Evolutionary conservation across 192 early-diverging fungal species (phyloP).

Genomic region (Dissophora globulifera): DNA sequence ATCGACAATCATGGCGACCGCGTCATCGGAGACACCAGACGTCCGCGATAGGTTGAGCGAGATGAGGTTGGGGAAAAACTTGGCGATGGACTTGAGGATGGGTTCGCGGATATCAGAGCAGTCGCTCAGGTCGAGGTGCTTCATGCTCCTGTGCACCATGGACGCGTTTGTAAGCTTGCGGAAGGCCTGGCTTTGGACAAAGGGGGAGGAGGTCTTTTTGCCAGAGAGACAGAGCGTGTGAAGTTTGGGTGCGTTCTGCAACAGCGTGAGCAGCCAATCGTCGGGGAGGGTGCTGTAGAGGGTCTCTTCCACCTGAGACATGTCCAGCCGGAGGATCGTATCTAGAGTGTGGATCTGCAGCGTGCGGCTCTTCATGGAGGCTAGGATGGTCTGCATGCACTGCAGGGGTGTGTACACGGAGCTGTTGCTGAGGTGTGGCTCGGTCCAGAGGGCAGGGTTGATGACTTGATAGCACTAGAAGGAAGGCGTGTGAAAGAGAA

Average conservation of each 20-base stretch:
- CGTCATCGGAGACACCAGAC: constrained; percentile 39
- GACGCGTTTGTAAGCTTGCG: constrained; percentile 20
- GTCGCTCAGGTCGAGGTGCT: constrained; percentile 36
- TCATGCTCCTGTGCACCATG: constrained; percentile 15
- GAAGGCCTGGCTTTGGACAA: constrained; percentile 37
- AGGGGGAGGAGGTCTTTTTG: constrained; percentile 36
- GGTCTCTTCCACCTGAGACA: constrained; percentile 36
- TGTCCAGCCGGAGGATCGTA: constrained; percentile 26
- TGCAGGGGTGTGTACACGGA: constrained; percentile 37
- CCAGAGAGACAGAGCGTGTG: constrained; percentile 41
- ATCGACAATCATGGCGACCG: constrained; percentile 41
- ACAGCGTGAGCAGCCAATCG: constrained; percentile 41
- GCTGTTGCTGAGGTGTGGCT: constrained; percentile 31
- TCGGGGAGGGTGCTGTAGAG: constrained; percentile 42
- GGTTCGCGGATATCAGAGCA: constrained; percentile 46
- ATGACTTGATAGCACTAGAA: constrained; percentile 31
- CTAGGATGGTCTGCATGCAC: constrained; percentile 34
- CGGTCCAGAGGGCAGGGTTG: constrained; percentile 21
- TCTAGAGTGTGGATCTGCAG: constrained; percentile 3
- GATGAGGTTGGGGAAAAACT: constrained; percentile 35
- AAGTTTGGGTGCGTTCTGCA: constrained; percentile 30
- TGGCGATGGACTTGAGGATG: constrained; percentile 16
- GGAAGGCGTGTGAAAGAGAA: not conserved
- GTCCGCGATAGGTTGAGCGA: constrained; percentile 36
- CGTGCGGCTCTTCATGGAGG: constrained; percentile 4